Base-by-base conservation (phyloP, 2,329 filamentous ascomycete species). In the Rachicladosporium sp. region DNA sequence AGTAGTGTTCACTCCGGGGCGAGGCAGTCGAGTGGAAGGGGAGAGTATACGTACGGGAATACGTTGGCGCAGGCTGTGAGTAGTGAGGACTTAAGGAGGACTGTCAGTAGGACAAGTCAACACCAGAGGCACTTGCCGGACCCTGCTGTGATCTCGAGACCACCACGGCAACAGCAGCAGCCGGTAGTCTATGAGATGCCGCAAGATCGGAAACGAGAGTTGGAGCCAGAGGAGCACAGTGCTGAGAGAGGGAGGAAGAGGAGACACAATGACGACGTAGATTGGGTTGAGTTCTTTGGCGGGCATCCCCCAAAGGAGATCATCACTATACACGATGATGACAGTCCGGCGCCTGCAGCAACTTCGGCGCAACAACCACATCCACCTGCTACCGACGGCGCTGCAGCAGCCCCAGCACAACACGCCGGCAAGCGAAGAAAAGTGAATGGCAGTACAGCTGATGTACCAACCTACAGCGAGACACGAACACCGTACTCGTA, bases 361-460 rank as follows among this genome's bases (percentile, higher is more conserved):
- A 48, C 38, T 15, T 10, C 7, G 30, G 27, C 30, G 49, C 42
- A 39, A 13, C 38, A 33, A 31, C 38, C 32, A n/a, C 35, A 35
- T n/a, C 37, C 38, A 34, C 9, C 32, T 31, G 41, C 27, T 11
- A 40, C 42, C 39, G 43, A 36, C 38, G 44, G 29, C 31, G 12
- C 36, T 9, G 36, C 37, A 12, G 36, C 37, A 19, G 19, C 40
- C 12, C 32, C 58, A 31, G 55, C 68, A 9, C 70, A 70, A 27
- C 78, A 79, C 56, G 62, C 71, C 33, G 72, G 75, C 54, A 94
- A 89, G 68, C 86, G 76, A 70, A 74, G 80, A 65, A 84, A 80
- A 33, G 68, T 88, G 42, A 78, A 54, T 41, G 51, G 46, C 15
- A 46, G 35, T 10, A 45, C 43, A 35, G 46, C 41, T 33, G 52